Conservation (phyloP, 805 yeast genomes). For the Blastobotrys attinorum region DNA sequence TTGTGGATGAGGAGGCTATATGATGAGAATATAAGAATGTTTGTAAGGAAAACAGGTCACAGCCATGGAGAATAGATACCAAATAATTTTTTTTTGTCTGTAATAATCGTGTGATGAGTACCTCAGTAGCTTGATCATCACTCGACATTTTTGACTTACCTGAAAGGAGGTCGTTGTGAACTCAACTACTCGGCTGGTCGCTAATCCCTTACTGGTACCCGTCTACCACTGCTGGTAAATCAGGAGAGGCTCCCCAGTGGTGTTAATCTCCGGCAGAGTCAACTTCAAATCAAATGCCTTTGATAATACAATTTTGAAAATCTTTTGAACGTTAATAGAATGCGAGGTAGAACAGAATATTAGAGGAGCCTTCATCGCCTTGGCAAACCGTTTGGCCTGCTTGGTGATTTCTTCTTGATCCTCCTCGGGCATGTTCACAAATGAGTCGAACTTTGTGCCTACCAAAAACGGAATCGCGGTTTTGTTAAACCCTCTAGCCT, state of each 20-base stretch:
- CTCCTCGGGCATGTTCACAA: conserved; percentile 65
- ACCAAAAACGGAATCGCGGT: conserved; percentile 86
- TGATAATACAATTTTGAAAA: conserved; percentile 82
- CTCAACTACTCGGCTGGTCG: background rate
- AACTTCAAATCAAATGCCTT: conserved; percentile 83
- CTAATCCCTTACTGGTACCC: too few species aligned
- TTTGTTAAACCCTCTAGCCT: conserved; percentile 80
- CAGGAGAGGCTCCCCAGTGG: conserved; percentile 86
- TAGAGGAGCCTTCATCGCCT: conserved; percentile 77
- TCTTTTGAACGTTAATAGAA: conserved; percentile 87
- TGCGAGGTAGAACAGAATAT: conserved; percentile 88
- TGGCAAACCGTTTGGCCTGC: conserved; percentile 77
- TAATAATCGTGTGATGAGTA: too few species aligned
- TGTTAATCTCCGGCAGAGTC: conserved; percentile 73
- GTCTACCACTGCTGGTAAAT: conserved; percentile 46
- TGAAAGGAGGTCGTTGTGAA: too few species aligned
- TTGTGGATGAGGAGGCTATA: background rate
- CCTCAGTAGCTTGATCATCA: too few species aligned
- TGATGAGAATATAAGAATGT: background rate
- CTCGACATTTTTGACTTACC: background rate
- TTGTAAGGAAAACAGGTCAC: too few species aligned
- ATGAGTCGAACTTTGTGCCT: conserved; percentile 89
- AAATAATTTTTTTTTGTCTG: too few species aligned
- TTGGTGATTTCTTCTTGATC: conserved; percentile 81
- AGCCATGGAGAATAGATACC: too few species aligned